phyloP scores from a whole-genome alignment of 2,329 filamentous ascomycete species.

The Ascochyta koolunga region DNA sequence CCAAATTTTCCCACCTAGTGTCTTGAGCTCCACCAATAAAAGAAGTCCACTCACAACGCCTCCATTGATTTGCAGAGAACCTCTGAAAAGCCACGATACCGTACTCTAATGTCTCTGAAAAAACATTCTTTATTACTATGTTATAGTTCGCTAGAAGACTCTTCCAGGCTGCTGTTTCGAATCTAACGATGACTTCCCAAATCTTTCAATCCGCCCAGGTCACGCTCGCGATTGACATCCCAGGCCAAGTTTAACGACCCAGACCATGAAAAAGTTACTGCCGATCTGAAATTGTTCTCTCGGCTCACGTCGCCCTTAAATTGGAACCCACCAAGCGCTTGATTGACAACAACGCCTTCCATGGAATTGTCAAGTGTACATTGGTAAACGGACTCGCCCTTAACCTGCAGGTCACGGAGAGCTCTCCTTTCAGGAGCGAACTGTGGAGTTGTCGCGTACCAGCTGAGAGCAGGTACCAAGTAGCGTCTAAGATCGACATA shows the following conservation, averaged over 20 bases:
- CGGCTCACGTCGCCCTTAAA: not conserved
- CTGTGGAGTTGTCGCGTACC: too few species aligned
- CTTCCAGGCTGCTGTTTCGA: slow-evolving; percentile 33
- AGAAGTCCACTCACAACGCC: not conserved
- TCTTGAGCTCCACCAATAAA: slow-evolving; percentile 1
- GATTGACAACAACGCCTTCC: slow-evolving; percentile 22
- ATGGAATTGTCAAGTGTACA: slow-evolving; percentile 15
- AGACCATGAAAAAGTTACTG: slow-evolving; percentile 30
- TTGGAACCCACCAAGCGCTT: slow-evolving; percentile 22
- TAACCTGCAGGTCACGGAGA: slow-evolving; percentile 12
- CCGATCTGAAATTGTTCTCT: slow-evolving; percentile 24
- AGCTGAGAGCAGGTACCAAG: too few species aligned
- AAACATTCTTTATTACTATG: too few species aligned
- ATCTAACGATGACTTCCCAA: slow-evolving; percentile 20
- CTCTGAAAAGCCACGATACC: too few species aligned
- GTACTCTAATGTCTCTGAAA: too few species aligned
- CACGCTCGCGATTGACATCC: slow-evolving; percentile 31
- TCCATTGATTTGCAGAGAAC: not conserved
- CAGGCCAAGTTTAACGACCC: slow-evolving; percentile 32
- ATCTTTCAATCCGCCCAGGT: slow-evolving; percentile 26
- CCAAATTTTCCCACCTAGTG: not conserved
- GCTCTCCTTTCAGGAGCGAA: not conserved
- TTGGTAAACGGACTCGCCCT: slow-evolving; percentile 4
- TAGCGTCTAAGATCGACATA: too few species aligned
- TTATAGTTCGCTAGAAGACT: slow-evolving; percentile 11